Conservation (phyloP, 306 rosid species). For the Boehmeria nivea region DNA sequence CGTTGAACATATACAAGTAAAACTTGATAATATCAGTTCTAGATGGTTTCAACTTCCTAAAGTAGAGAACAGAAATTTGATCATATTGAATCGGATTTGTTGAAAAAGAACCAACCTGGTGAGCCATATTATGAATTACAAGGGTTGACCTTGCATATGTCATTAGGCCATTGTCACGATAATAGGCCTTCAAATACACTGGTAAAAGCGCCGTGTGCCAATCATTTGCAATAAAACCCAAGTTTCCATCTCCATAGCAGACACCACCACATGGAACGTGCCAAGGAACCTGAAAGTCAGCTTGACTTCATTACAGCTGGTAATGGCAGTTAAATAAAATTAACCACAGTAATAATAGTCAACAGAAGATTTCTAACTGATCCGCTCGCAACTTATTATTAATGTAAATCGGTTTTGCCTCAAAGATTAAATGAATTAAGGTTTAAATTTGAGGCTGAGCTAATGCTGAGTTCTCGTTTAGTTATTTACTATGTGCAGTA, state of each 20-base stretch:
- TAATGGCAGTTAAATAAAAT: not conserved
- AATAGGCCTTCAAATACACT: slow-evolving; percentile 82
- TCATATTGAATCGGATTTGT: too few species aligned
- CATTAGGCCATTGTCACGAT: slow-evolving; percentile 85
- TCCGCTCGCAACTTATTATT: not conserved
- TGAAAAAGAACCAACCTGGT: slow-evolving; percentile 57
- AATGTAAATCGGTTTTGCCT: slow-evolving; percentile 2
- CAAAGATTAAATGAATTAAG: not conserved
- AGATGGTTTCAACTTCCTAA: too few species aligned
- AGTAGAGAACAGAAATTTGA: too few species aligned
- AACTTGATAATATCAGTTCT: too few species aligned
- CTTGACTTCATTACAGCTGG: not conserved
- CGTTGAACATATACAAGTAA: too few species aligned
- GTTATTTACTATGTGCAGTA: not conserved
- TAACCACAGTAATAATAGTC: not conserved
- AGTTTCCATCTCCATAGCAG: slow-evolving; percentile 98
- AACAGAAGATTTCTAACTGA: not conserved
- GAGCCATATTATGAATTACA: slow-evolving; percentile 96
- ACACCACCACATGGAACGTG: slow-evolving; percentile 88
- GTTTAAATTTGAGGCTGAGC: not conserved
- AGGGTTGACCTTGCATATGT: slow-evolving; percentile 66
- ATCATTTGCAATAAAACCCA: slow-evolving; percentile 90
- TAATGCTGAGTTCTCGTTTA: not conserved
- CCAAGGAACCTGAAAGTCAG: slow-evolving; percentile 83
- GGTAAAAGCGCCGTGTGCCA: slow-evolving; percentile 98